Evolutionary conservation across 495 filamentous ascomycete genomes (phyloP), one percentile per base, ranked within the genome.

Genomic region (Xylaria bambusicola): DNA sequence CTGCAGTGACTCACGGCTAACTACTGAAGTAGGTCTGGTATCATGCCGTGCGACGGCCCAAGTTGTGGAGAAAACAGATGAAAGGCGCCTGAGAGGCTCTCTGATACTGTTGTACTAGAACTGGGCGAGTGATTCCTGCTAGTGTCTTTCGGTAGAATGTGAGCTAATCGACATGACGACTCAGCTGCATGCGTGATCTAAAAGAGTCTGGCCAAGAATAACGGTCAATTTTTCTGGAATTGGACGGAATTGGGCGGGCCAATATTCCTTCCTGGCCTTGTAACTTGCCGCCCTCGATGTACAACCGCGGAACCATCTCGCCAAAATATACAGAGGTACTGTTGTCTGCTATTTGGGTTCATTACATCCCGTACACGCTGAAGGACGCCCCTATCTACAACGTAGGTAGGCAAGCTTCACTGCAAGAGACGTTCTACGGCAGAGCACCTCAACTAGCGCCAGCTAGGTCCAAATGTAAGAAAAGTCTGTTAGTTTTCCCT

Each of bases 51-150:
- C 67, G 61, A 68, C 63, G 47, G 61, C 58, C 62, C 65, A 66
- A 46, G 60, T 61, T 70, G 63, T 48, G 68, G 68, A 65, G 66
- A 68, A 66, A 48, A 40, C 33, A 71, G 65, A 68, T 64, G 60
- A 62, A 66, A 58, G 66, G 63, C 63, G 65, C 61, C 59, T 31
- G 55, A 31, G 62, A 68, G 65, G 62, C 60, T 55, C 63, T 63
- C 60, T 57, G 60, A 52, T 46, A 61, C 54, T 64, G 68, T 66
- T 62, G 63, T 62, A 68, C 68, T 47, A 61, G 52, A 68, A 54
- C 67, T 63, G 68, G 61, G 65, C 65, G 66, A 63, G 58, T 48
- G 42, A 64, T 35, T 62, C 57, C 55, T 26, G 58, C 59, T 54
- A 68, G 63, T 57, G 58, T 62, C 49, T 45, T 61, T 58, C 56